phyloP scores from a whole-genome alignment of 352 stramenopile species.

The Phytopythium montanum region DNA sequence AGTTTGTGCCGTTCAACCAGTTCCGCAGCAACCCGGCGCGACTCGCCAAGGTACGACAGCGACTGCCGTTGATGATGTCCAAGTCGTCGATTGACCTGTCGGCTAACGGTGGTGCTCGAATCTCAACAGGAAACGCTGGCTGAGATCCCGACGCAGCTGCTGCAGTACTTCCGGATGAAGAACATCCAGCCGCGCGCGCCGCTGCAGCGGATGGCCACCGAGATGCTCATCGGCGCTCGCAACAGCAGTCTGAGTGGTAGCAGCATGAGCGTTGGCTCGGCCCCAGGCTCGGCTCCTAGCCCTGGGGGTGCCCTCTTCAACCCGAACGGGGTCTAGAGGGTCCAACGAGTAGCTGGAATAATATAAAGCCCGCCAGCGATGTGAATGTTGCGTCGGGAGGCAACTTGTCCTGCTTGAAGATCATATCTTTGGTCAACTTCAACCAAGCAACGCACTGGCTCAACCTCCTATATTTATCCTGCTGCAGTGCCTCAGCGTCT shows the following conservation, averaged over 20 bases:
- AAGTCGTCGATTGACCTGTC: background rate
- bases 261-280: background rate
- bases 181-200: conserved; percentile 49
- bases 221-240: conserved; percentile 27
- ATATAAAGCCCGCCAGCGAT: too few species aligned
- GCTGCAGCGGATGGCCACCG: conserved; percentile 52
- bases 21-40: conserved; percentile 55
- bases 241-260: conserved; percentile 7
- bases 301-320: background rate
- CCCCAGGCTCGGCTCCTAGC: background rate
- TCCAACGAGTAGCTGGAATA: too few species aligned
- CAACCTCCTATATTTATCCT: too few species aligned
- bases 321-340: conserved; percentile 1
- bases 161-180: conserved; percentile 57
- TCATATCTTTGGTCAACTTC: too few species aligned
- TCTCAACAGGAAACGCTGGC: conserved; percentile 46
- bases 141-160: conserved; percentile 60
- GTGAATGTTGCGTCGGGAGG: too few species aligned
- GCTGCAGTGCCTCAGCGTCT: background rate
- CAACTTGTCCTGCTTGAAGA: too few species aligned
- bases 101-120: background rate
- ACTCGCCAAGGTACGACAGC: conserved; percentile 36
- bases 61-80: background rate
- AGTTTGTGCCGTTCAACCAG: conserved; percentile 75
- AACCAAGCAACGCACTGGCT: too few species aligned